Evolutionary conservation across 2,329 filamentous ascomycete genomes (phyloP).

Genomic region (Penicillium sclerotigenum): DNA sequence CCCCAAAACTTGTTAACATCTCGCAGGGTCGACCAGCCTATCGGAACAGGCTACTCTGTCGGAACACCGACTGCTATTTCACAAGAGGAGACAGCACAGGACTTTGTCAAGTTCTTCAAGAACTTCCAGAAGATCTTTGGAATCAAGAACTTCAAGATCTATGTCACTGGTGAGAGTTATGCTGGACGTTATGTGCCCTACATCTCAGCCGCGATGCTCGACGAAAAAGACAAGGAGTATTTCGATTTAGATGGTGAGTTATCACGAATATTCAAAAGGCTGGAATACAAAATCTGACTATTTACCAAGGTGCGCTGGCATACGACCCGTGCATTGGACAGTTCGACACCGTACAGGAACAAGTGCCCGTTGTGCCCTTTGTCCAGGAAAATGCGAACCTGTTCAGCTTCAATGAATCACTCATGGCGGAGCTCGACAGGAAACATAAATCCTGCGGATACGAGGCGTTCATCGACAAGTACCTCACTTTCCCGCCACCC

Average conservation of each 20-base stretch:
- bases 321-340: constrained; percentile 64
- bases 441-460: constrained; percentile 48
- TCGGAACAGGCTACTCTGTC: constrained; percentile 65
- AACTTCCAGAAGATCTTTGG: constrained; percentile 71
- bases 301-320: constrained; percentile 54
- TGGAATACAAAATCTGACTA: background rate
- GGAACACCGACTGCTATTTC: constrained; percentile 63
- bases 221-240: constrained; percentile 63
- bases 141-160: constrained; percentile 67
- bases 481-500: constrained; percentile 52
- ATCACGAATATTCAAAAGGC: background rate
- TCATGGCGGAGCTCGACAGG: constrained; percentile 39
- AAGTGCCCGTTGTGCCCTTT: constrained; percentile 43
- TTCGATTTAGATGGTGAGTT: constrained; percentile 61
- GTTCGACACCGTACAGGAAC: constrained; percentile 31
- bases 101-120: constrained; percentile 76
- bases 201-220: constrained; percentile 70
- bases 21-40: constrained; percentile 37
- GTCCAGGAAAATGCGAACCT: constrained; percentile 44
- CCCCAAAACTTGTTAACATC: background rate
- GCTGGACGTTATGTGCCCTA: constrained; percentile 70
- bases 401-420: constrained; percentile 47
- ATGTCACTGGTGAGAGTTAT: constrained; percentile 71
- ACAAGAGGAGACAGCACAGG: constrained; percentile 64
- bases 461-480: constrained; percentile 45